phyloP scores from a whole-genome alignment of 495 filamentous ascomycete species.

The Aspergillus ellipticus region DNA sequence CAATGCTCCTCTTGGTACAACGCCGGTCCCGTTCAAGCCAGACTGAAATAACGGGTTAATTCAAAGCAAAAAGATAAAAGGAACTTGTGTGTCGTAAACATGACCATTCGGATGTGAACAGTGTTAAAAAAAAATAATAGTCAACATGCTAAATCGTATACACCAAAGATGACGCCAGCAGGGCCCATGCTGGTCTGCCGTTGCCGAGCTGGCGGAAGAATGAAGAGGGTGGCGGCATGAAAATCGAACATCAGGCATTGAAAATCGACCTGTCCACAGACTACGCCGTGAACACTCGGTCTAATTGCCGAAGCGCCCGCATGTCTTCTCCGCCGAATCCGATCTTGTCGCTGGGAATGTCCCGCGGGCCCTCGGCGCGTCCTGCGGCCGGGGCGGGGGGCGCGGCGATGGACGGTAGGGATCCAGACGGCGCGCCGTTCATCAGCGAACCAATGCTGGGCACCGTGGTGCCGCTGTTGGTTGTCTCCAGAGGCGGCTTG shows the following conservation, averaged over 20 bases:
- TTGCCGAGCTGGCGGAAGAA: background rate
- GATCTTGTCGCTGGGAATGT: constrained; percentile 63
- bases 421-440: constrained; percentile 43
- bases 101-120: constrained; percentile 9
- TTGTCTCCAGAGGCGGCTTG: constrained; percentile 21
- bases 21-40: constrained; percentile 13
- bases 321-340: constrained; percentile 61
- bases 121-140: background rate
- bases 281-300: constrained; percentile 46
- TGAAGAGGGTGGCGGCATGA: background rate
- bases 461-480: constrained; percentile 36
- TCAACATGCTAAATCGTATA: constrained; percentile 7
- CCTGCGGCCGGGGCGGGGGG: constrained; percentile 16
- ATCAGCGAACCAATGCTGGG: constrained; percentile 52
- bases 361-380: constrained; percentile 49
- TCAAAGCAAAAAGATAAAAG: background rate
- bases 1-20: constrained; percentile 21
- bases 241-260: background rate
- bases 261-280: background rate
- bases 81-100: constrained; percentile 6
- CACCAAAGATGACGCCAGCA: background rate
- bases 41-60: constrained; percentile 6
- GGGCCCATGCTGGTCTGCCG: background rate
- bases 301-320: constrained; percentile 61
- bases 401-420: constrained; percentile 35